Evolutionary conservation across 2,329 filamentous ascomycete genomes (phyloP).

Genomic region (Nemania sp.): DNA sequence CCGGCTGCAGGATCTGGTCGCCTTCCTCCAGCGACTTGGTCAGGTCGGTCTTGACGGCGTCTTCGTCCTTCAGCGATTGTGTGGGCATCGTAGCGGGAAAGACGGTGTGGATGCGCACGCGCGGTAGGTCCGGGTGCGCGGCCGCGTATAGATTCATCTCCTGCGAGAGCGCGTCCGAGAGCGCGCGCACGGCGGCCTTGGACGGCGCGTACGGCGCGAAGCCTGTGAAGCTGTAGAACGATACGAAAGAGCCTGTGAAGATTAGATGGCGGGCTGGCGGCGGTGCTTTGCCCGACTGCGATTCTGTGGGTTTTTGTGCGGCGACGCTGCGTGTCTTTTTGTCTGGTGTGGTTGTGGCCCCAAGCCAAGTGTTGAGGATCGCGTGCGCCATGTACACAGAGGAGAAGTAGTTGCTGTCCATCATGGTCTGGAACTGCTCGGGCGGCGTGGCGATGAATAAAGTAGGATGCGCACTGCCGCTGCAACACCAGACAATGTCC

Average conservation of each 20-base stretch:
- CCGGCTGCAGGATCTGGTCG: conserved; percentile 48
- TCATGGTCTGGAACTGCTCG: conserved; percentile 41
- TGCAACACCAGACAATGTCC: conserved; percentile 68
- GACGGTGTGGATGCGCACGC: conserved; percentile 63
- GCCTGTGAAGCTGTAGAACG: conserved; percentile 64
- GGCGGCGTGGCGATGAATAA: conserved; percentile 43
- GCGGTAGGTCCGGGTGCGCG: conserved; percentile 32
- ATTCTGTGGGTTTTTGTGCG: background rate
- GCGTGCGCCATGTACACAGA: conserved; percentile 45
- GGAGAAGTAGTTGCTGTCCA: conserved; percentile 47
- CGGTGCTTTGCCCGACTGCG: background rate
- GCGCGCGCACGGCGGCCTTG: conserved; percentile 67
- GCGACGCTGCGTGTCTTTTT: background rate
- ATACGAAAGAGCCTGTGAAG: conserved; percentile 66
- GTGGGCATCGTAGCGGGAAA: conserved; percentile 68
- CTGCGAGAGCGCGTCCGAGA: conserved; percentile 66
- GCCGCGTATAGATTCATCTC: conserved; percentile 50
- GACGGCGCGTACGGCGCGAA: conserved; percentile 67
- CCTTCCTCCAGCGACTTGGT: conserved; percentile 44
- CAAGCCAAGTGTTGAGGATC: conserved; percentile 38
- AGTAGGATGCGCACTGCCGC: conserved; percentile 62
- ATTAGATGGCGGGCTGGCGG: conserved; percentile 59
- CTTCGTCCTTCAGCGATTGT: conserved; percentile 51
- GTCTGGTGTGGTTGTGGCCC: background rate
- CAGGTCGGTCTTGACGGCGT: conserved; percentile 43